phyloP scores from a whole-genome alignment of 306 rosid species.

The Sechiopsis laciniata region DNA sequence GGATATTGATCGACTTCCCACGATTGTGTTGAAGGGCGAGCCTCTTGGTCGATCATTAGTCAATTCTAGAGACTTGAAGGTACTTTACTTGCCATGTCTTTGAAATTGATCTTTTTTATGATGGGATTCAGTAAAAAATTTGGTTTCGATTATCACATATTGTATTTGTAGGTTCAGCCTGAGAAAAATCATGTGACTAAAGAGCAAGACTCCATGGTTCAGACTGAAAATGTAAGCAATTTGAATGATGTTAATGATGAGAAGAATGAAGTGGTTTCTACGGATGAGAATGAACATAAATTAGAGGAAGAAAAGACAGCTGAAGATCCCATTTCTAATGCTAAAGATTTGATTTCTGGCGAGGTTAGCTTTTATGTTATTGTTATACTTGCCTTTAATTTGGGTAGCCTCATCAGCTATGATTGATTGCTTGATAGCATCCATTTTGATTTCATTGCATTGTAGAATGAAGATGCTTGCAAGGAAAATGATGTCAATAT shows the following conservation, averaged over 20 bases:
- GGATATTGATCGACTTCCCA: conserved; percentile 51
- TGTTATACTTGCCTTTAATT: background rate
- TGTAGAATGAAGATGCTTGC: background rate
- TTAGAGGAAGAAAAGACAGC: conserved; percentile 16
- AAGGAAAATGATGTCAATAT: background rate
- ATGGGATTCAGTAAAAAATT: conserved; percentile 13
- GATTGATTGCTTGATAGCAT: background rate
- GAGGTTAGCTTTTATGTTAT: conserved; percentile 19
- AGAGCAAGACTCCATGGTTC: conserved; percentile 13
- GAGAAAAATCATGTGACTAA: conserved; percentile 4
- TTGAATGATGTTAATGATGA: background rate
- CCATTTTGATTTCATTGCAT: background rate
- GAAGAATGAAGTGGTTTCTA: background rate
- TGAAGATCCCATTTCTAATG: conserved; percentile 20
- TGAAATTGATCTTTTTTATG: background rate
- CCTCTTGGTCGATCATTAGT: conserved; percentile 35
- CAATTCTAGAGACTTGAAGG: conserved; percentile 26
- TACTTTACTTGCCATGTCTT: background rate
- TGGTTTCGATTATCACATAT: background rate
- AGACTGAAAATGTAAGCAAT: conserved; percentile 8
- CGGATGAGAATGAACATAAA: background rate
- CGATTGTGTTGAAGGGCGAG: conserved; percentile 43
- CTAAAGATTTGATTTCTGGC: conserved; percentile 1
- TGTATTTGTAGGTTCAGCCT: conserved; percentile 20
- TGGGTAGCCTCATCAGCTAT: background rate